phyloP scores from a whole-genome alignment of 192 early-diverging fungal species.

The Lobosporangium transversale region DNA sequence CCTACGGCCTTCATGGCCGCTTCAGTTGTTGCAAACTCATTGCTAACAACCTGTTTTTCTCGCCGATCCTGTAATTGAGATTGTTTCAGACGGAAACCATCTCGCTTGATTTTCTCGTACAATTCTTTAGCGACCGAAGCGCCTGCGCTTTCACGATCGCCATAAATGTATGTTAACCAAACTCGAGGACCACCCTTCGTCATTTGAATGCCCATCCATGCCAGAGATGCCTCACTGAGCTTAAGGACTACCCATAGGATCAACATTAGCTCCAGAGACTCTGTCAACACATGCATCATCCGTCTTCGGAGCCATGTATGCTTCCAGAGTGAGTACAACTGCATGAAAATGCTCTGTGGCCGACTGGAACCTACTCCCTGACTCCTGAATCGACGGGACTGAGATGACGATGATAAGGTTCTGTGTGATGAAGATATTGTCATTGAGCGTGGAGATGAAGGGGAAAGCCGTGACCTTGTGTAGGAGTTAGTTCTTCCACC shows the following conservation, averaged over 20 bases:
- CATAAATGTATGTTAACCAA: conserved; percentile 26
- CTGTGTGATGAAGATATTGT: neutral
- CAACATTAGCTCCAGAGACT: conserved; percentile 25
- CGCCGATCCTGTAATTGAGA: neutral
- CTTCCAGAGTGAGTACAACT: conserved; percentile 40
- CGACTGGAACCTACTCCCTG: conserved; percentile 29
- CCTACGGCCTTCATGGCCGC: neutral
- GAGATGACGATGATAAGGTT: neutral
- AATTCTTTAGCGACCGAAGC: conserved; percentile 29
- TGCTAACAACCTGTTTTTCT: conserved; percentile 5
- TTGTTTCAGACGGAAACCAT: conserved; percentile 13
- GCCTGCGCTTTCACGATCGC: conserved; percentile 20
- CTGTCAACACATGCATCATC: conserved; percentile 44
- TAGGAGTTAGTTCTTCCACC: neutral
- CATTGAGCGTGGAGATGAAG: neutral
- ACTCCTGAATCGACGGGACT: conserved; percentile 18
- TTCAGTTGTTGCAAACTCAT: conserved; percentile 15
- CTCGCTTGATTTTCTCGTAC: conserved; percentile 25
- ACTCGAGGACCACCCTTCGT: conserved; percentile 11
- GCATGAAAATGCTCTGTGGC: conserved; percentile 24
- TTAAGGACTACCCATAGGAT: conserved; percentile 29
- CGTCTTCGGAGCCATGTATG: conserved; percentile 36
- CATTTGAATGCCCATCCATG: conserved; percentile 16
- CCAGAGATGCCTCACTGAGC: conserved; percentile 6
- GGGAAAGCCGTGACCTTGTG: neutral